Conservation (phyloP, 306 rosid genomes). For the Luffa acutangula region DNA sequence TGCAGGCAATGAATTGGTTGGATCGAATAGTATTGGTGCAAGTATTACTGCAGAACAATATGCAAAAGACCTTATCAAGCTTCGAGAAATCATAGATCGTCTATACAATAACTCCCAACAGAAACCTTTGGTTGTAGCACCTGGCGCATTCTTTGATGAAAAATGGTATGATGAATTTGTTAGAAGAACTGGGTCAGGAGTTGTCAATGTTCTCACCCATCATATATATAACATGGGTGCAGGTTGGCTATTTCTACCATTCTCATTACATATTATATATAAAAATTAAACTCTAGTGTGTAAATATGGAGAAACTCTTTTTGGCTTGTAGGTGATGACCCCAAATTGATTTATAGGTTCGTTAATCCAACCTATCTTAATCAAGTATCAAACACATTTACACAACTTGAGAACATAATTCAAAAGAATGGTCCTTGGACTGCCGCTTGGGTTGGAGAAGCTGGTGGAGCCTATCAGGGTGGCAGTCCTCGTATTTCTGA, state of each 20-base stretch:
- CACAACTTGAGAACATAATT: conserved; percentile 32
- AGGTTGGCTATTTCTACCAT: background rate
- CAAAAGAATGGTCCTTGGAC: conserved; percentile 31
- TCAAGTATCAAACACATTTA: background rate
- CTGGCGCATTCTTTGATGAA: background rate
- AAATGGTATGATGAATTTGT: background rate
- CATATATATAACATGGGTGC: too few species aligned
- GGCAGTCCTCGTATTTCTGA: conserved; percentile 63
- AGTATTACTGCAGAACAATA: too few species aligned
- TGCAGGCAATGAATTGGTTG: conserved; percentile 36
- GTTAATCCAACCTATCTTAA: conserved; percentile 30
- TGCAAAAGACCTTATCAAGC: too few species aligned
- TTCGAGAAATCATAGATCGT: too few species aligned
- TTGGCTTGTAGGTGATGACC: conserved; percentile 42
- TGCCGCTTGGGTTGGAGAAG: conserved; percentile 82
- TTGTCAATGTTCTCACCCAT: conserved; percentile 3
- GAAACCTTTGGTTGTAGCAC: background rate
- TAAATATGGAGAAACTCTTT: background rate
- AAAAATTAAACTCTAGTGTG: too few species aligned
- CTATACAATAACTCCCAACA: too few species aligned
- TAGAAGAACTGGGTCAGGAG: background rate
- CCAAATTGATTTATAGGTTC: conserved; percentile 35
- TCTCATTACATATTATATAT: background rate
- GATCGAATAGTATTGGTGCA: too few species aligned
- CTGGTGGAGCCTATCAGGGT: conserved; percentile 83